phyloP scores from a whole-genome alignment of 768 basidiomycete species.

The Amanita rubescens region DNA sequence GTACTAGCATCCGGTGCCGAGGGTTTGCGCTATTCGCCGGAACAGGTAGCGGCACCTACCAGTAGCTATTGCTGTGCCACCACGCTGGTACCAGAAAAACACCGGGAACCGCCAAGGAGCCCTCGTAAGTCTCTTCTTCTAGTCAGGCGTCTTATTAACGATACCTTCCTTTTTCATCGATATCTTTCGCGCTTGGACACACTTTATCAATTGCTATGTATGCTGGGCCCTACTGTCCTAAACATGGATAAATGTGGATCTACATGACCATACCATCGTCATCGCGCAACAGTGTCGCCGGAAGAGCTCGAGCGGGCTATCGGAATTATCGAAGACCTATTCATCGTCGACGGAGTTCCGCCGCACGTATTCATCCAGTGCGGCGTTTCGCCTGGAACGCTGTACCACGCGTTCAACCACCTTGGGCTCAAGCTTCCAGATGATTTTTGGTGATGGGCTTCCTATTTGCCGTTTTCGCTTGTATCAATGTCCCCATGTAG shows the following conservation, averaged over 20 bases:
- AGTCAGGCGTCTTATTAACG: neutral
- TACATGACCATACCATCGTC: neutral
- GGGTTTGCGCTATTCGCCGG: neutral
- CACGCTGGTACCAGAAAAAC: neutral
- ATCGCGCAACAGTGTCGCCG: neutral
- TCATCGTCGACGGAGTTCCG: neutral
- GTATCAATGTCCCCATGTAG: neutral
- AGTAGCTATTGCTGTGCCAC: neutral
- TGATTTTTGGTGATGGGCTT: neutral
- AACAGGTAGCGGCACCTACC: neutral
- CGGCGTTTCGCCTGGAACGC: constrained; percentile 5
- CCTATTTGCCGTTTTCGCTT: neutral
- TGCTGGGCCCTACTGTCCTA: neutral
- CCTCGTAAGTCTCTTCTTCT: neutral
- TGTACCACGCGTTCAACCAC: constrained; percentile 3
- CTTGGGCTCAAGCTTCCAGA: neutral
- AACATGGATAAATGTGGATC: neutral
- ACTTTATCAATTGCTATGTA: neutral
- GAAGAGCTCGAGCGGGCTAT: constrained; percentile 1
- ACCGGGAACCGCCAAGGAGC: neutral
- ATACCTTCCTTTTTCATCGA: neutral
- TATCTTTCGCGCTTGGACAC: neutral
- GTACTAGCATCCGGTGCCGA: neutral
- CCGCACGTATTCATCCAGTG: neutral
- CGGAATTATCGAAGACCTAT: neutral